Percentiles rank a stretch among this genome's conserved stretches.
Evolutionary conservation across 2,329 filamentous ascomycete species (phyloP).

Genomic region (Alternaria alternata): DNA sequence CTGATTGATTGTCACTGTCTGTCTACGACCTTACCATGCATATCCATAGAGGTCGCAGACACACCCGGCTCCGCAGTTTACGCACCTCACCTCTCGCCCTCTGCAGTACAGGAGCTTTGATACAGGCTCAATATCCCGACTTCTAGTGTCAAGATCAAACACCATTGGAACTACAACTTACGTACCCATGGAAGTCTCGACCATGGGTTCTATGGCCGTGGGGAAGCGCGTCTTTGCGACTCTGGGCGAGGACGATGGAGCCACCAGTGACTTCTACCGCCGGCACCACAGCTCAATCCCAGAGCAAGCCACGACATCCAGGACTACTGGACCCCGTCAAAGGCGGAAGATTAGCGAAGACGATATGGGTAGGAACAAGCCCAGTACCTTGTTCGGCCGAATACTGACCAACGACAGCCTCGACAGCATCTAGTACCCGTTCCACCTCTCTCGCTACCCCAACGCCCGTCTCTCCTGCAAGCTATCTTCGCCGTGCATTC

Average conservation of each 20-base stretch:
- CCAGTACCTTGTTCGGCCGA: not conserved
- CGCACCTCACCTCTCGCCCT: constrained; percentile 1
- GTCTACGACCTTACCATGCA: constrained; percentile 11
- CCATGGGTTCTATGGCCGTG: constrained; percentile 10
- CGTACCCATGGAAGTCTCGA: not conserved
- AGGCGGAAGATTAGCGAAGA: constrained; percentile 19
- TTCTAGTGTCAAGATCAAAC: not conserved
- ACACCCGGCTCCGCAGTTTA: constrained; percentile 1
- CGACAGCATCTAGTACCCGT: constrained; percentile 34
- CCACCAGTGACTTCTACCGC: constrained; percentile 12
- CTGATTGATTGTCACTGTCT: not conserved
- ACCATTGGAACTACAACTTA: not conserved
- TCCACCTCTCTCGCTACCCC: constrained; percentile 43
- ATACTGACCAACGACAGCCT: constrained; percentile 25
- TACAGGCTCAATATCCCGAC: not conserved
- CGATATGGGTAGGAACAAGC: constrained; percentile 19
- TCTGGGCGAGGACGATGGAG: constrained; percentile 10
- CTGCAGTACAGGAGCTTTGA: not conserved
- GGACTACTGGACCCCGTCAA: constrained; percentile 4
- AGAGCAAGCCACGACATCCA: constrained; percentile 4
- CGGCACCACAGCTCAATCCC: constrained; percentile 6
- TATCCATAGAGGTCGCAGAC: constrained; percentile 2
- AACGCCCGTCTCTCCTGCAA: constrained; percentile 23
- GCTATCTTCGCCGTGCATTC: constrained; percentile 55
- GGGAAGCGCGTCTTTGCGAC: constrained; percentile 17